Base-by-base conservation (phyloP, 108 stramenopile genomes). In the Skeletonema grethae region DNA sequence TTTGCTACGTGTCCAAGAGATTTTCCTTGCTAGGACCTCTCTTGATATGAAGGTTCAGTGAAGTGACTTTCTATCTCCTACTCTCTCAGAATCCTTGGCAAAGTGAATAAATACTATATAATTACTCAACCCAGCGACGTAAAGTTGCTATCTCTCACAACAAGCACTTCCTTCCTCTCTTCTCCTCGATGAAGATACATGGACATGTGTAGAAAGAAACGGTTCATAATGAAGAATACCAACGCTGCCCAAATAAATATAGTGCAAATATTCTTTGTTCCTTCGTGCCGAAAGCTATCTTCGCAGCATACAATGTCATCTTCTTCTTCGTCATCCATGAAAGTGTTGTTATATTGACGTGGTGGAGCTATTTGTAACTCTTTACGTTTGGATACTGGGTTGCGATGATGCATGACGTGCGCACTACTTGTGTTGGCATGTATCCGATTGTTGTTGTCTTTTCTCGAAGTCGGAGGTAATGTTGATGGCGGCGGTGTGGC, bases 181-280 rank as follows among this genome's bases (percentile, higher is more conserved):
- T 48, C 46, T 48, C 46, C 46, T 48, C 18, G 16, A 34, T 61
- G 58, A 55, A 78, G 36, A 53, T 66, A 48, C 31, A 2, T 50
- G 7, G 70, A 45, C 79, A 80, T 69, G 35, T 80, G 79, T 13
- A 73, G 31, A 11, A 80, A 61, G 30, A 80, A 73, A 43, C 79
- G 67, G 73, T 80, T 69, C 16, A 65, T 36, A 7, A 74, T 53
- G 10, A 50, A 61, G 57, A 80, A 73, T 5, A 73, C 63, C 29
- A 73, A 57, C 1, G 73, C 6, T 11, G 72, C 68, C 79, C 79
- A 80, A 11, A 80, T 48, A 28, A 63, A 63, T 20, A 80, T 61
- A 12, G 79, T 80, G 45, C 79, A 80, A 50, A 73, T 31, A 53
- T 80, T 80, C 32, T 80, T 80, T 28, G 67, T 63, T 13, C 79